Evolutionary conservation across 192 early-diverging fungal genomes (phyloP).

Genomic region (Coemansia brasiliensis): DNA sequence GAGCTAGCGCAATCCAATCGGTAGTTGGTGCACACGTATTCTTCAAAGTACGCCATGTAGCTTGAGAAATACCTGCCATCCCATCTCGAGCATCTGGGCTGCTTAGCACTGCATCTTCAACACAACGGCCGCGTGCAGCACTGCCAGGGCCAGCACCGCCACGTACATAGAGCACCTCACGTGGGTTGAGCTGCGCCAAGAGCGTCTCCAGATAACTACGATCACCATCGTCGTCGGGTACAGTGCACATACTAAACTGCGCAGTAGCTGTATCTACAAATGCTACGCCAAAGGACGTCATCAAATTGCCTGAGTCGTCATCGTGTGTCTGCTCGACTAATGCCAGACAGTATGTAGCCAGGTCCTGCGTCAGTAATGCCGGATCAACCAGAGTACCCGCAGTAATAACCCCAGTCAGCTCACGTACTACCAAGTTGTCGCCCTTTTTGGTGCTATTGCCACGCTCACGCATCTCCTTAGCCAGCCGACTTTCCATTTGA

Average conservation of each 20-base stretch:
- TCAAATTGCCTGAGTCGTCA: conserved; percentile 3
- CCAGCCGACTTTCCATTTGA: conserved; percentile 94
- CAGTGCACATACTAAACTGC: conserved; percentile 75
- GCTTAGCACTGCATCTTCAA: conserved; percentile 7
- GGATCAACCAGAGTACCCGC: conserved; percentile 90
- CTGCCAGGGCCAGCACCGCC: conserved; percentile 42
- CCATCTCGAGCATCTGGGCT: conserved; percentile 52
- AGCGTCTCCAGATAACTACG: conserved; percentile 91
- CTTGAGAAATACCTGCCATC: conserved; percentile 52
- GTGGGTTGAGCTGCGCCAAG: conserved; percentile 87
- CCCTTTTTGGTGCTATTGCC: conserved; percentile 51
- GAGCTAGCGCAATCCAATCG: conserved; percentile 50
- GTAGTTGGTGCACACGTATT: conserved; percentile 40
- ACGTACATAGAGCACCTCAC: conserved; percentile 75
- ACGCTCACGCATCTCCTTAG: conserved; percentile 88
- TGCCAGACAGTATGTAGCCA: conserved; percentile 94
- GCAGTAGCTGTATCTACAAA: conserved; percentile 97
- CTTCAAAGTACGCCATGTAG: conserved; percentile 56
- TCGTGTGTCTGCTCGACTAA: conserved; percentile 69
- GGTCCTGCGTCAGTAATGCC: conserved; percentile 80
- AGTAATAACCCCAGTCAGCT: conserved; percentile 84
- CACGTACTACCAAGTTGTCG: conserved; percentile 81
- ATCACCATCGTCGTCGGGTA: conserved; percentile 81
- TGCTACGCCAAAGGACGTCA: conserved; percentile 73
- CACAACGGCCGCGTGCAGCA: conserved; percentile 13